Conservation (phyloP, 257 asterid genomes). For the Solanum pinnatisectum region DNA sequence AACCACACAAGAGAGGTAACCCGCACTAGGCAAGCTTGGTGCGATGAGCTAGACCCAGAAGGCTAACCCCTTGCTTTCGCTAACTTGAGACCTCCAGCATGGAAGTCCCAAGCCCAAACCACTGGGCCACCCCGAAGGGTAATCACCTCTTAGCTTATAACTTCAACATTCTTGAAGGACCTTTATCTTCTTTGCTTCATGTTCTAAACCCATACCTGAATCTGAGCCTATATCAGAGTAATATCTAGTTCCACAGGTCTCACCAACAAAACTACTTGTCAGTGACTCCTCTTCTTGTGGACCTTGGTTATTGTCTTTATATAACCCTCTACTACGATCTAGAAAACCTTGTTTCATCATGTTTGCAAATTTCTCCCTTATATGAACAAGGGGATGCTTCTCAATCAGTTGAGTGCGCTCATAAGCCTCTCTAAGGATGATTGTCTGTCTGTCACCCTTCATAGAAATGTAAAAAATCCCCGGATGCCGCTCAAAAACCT, state of each 20-base stretch:
- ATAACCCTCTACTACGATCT: conserved; percentile 62
- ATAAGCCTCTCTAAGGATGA: conserved; percentile 81
- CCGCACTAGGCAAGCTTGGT: no score
- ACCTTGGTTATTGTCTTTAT: conserved; percentile 20
- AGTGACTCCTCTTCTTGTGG: conserved; percentile 15
- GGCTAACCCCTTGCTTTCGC: no score
- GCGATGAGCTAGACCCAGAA: no score
- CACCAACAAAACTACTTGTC: not conserved
- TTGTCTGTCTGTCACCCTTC: conserved; percentile 68
- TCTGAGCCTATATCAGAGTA: conserved; percentile 46
- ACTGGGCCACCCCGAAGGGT: no score
- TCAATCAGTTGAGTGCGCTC: conserved; percentile 49
- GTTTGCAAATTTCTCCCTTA: conserved; percentile 43
- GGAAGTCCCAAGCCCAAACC: no score
- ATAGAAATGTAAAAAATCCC: conserved; percentile 74
- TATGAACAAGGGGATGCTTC: conserved; percentile 57
- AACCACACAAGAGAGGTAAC: no score
- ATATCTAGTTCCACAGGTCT: conserved; percentile 6
- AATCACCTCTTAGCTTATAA: not conserved
- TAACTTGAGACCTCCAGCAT: no score
- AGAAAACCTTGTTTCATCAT: conserved; percentile 69
- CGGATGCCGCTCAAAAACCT: conserved; percentile 82
- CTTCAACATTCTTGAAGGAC: not conserved
- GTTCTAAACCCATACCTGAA: conserved; percentile 31
- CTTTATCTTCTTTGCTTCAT: conserved; percentile 35